Conservation (phyloP, 2,329 filamentous ascomycete species). For the Cladosporium sp. region DNA sequence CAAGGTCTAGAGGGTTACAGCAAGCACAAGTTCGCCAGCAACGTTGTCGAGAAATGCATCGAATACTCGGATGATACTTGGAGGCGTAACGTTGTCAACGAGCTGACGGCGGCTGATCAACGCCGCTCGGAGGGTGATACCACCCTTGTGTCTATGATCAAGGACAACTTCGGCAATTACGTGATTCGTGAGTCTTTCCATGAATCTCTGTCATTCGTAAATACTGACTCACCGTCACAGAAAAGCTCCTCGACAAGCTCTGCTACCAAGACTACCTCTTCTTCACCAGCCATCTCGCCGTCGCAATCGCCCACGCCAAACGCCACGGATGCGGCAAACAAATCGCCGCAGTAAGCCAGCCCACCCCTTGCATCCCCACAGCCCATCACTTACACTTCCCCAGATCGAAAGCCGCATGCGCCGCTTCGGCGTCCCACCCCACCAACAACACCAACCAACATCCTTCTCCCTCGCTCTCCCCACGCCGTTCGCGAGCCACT, state of each 20-base stretch:
- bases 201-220: not conserved
- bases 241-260: slow-evolving; percentile 64
- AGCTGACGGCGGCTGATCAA: slow-evolving; percentile 54
- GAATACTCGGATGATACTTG: slow-evolving; percentile 63
- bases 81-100: slow-evolving; percentile 58
- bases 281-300: slow-evolving; percentile 37
- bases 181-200: slow-evolving; percentile 71
- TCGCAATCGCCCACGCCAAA: slow-evolving; percentile 41
- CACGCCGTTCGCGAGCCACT: slow-evolving; percentile 20
- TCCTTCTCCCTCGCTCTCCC: not conserved
- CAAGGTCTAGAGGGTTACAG: slow-evolving; percentile 67
- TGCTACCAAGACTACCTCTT: slow-evolving; percentile 34
- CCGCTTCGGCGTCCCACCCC: slow-evolving; percentile 29
- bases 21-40: slow-evolving; percentile 94
- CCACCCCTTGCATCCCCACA: slow-evolving; percentile 38
- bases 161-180: slow-evolving; percentile 91
- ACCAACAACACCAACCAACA: slow-evolving; percentile 10
- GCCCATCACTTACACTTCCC: slow-evolving; percentile 12
- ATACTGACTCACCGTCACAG: slow-evolving; percentile 40
- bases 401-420: slow-evolving; percentile 46
- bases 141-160: slow-evolving; percentile 71
- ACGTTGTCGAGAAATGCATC: slow-evolving; percentile 93
- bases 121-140: slow-evolving; percentile 53
- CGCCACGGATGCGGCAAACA: slow-evolving; percentile 39
- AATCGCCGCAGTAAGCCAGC: slow-evolving; percentile 41